Percentiles rank a stretch among this genome's conserved stretches.
These are phyloP conservation scores for Paraphaeosphaeria sporulosa DNA, from an alignment of 2,329 filamentous ascomycete species.

Conservation along the genomic window DNA sequence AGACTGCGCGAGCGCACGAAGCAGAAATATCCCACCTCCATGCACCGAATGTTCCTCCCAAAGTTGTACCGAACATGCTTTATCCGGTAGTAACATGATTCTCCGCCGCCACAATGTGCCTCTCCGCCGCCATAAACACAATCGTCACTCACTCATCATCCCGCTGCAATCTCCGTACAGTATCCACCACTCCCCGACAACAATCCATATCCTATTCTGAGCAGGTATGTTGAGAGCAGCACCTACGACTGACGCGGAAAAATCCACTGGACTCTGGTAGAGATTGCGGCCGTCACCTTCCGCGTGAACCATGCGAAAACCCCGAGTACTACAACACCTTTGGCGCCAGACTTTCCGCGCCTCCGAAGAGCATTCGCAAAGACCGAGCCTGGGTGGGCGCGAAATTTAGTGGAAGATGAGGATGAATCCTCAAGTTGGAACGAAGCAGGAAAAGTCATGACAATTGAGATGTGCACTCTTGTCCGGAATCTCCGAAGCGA, in stretches of 20 bases:
- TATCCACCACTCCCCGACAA: neutral
- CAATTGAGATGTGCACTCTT: slow-evolving; percentile 6
- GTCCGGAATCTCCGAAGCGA: slow-evolving; percentile 6
- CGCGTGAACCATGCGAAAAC: slow-evolving; percentile 6
- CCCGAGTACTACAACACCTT: slow-evolving; percentile 6
- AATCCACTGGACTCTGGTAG: slow-evolving; percentile 14
- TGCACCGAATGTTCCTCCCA: slow-evolving; percentile 14
- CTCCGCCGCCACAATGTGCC: no score
- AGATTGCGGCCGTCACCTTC: slow-evolving; percentile 16
- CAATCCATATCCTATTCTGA: slow-evolving; percentile 11
- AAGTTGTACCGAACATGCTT: neutral
- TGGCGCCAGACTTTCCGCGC: slow-evolving; percentile 6
- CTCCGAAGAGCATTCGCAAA: slow-evolving; percentile 11
- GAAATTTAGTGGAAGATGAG: neutral
- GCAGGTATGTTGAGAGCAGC: slow-evolving; percentile 2
- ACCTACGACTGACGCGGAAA: neutral
- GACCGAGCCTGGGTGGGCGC: slow-evolving; percentile 6
- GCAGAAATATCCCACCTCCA: slow-evolving; percentile 7
- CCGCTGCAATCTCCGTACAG: no score
- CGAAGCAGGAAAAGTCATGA: neutral
- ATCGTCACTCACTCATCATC: no score
- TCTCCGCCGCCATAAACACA: no score
- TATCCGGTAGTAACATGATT: neutral
- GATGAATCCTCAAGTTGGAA: slow-evolving; percentile 5
- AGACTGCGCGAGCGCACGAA: neutral